A percentile compares a stretch with the other conserved stretches of the same genome.
phyloP scores from a whole-genome alignment of 1,284 basidiomycete genomes.

The Puccinia coronata region DNA sequence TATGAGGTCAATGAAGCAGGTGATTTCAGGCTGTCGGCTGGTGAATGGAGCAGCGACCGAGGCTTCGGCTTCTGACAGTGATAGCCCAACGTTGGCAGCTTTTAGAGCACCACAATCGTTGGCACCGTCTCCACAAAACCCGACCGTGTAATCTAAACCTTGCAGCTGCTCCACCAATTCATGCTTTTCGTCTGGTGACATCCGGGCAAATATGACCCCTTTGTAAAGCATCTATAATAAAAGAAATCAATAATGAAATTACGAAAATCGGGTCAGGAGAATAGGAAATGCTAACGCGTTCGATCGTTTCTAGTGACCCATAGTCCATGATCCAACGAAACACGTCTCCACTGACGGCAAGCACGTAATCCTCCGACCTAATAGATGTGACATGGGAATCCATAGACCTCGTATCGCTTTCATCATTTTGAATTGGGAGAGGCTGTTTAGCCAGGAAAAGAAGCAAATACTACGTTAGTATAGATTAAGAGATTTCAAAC shows the following conservation, averaged over 20 bases:
- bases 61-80: constrained; percentile 94
- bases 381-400: constrained; percentile 24
- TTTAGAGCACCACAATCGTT: constrained; percentile 99
- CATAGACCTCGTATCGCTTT: constrained; percentile 33
- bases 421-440: constrained; percentile 62
- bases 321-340: constrained; percentile 99
- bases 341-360: constrained; percentile 93
- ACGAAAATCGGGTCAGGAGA: background rate
- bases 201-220: constrained; percentile 92
- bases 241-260: background rate
- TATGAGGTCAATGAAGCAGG: constrained; percentile 94
- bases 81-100: constrained; percentile 96
- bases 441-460: constrained; percentile 62
- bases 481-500: background rate
- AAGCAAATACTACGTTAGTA: constrained; percentile 1
- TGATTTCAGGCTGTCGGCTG: constrained; percentile 87
- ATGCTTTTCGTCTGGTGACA: constrained; percentile 99
- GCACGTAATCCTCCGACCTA: constrained; percentile 65
- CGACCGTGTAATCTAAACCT: constrained; percentile 86
- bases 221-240: constrained; percentile 90
- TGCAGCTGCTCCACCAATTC: constrained; percentile 95
- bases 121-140: constrained; percentile 98
- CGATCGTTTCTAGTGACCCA: constrained; percentile 87
- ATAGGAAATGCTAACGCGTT: constrained; percentile 67
- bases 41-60: constrained; percentile 99